A percentile compares a stretch with the other conserved stretches of the same genome.
Evolutionary conservation across 352 stramenopile genomes (phyloP).

Genomic region (Globisporangium mamillatum): DNA sequence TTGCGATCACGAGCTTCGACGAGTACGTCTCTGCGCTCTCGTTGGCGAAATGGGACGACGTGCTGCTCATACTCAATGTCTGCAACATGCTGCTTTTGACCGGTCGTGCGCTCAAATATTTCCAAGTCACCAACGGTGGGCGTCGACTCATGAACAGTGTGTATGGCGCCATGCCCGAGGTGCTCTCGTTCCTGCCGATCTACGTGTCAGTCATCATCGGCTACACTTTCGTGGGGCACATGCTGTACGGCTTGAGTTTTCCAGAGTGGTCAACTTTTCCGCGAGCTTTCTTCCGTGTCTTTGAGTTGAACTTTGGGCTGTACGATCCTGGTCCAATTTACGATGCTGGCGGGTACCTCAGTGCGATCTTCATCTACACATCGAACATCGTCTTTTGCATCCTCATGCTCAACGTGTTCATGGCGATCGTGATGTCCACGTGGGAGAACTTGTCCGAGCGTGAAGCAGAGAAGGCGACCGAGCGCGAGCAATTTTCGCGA

Average conservation of each 20-base stretch:
- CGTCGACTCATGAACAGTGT: slow-evolving; percentile 63
- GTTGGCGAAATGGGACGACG: slow-evolving; percentile 56
- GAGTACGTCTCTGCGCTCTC: slow-evolving; percentile 45
- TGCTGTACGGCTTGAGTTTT: slow-evolving; percentile 65
- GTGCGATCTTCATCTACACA: slow-evolving; percentile 70
- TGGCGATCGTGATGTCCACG: slow-evolving; percentile 76
- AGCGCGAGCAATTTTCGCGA: slow-evolving; percentile 44
- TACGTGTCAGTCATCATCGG: slow-evolving; percentile 60
- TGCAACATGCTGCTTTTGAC: slow-evolving; percentile 68
- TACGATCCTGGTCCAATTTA: slow-evolving; percentile 72
- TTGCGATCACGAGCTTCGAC: slow-evolving; percentile 52
- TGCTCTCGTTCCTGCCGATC: slow-evolving; percentile 67
- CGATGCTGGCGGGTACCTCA: slow-evolving; percentile 56
- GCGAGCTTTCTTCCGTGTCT: slow-evolving; percentile 58
- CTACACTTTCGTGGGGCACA: slow-evolving; percentile 70
- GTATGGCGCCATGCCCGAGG: slow-evolving; percentile 70
- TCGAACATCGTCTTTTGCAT: slow-evolving; percentile 70
- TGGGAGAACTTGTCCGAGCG: slow-evolving; percentile 59
- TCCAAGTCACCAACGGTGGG: slow-evolving; percentile 65
- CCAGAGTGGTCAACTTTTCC: slow-evolving; percentile 63
- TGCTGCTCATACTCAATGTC: slow-evolving; percentile 62
- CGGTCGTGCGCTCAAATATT: slow-evolving; percentile 62
- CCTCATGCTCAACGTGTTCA: slow-evolving; percentile 78
- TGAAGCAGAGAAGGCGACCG: slow-evolving; percentile 43
- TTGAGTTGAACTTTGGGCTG: slow-evolving; percentile 71